Evolutionary conservation across 2,329 filamentous ascomycete species (phyloP).

Genomic region (Talaromyces funiculosus): DNA sequence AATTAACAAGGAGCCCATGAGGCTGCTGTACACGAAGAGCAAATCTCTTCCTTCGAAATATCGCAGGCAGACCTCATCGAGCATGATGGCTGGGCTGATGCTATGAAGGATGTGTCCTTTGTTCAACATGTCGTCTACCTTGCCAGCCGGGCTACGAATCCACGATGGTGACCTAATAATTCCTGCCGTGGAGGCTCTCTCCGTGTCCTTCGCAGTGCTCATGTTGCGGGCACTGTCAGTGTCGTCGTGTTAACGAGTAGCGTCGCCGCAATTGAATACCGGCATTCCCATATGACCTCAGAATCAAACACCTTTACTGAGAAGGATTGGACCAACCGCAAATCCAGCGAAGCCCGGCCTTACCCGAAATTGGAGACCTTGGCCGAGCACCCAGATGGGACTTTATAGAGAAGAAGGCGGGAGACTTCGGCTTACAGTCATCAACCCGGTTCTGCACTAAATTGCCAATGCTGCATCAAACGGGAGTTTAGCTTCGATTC

Average conservation of each 20-base stretch:
- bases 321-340: conserved; percentile 25
- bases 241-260: conserved; percentile 9
- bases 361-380: conserved; percentile 32
- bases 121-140: conserved; percentile 12
- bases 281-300: background rate
- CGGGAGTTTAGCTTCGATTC: no score
- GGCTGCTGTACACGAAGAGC: background rate
- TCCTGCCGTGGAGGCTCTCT: conserved; percentile 7
- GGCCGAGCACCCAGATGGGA: conserved; percentile 31
- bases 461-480: no score
- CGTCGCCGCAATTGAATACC: background rate
- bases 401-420: conserved; percentile 25
- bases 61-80: conserved; percentile 4
- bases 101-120: conserved; percentile 9
- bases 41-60: conserved; percentile 5
- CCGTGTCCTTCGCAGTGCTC: conserved; percentile 7
- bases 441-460: conserved; percentile 22
- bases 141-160: background rate
- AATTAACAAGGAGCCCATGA: background rate
- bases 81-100: conserved; percentile 8
- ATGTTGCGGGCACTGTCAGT: background rate
- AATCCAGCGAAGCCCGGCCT: conserved; percentile 16
- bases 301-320: conserved; percentile 24
- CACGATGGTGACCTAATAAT: conserved; percentile 6
- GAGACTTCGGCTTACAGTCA: conserved; percentile 23